Percentiles rank a stretch among this genome's conserved stretches.
Evolutionary conservation across 257 asterid genomes (phyloP).

Genomic region (Ligustrum vulgare): DNA sequence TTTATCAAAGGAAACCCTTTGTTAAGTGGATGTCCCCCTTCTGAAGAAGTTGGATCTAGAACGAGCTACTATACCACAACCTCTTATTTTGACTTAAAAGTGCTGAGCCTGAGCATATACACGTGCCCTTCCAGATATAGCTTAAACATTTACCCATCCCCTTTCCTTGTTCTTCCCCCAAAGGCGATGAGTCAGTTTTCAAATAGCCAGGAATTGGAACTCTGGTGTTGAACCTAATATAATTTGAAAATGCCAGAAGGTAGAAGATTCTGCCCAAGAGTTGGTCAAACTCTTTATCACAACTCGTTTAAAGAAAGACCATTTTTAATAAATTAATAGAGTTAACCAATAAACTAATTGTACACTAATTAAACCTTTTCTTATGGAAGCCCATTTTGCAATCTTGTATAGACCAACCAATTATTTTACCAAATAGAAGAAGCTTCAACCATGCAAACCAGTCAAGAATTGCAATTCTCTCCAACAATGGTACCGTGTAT

Average conservation of each 20-base stretch:
- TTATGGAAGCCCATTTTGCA: too few species aligned
- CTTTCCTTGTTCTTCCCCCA: background rate
- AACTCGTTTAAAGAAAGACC: background rate
- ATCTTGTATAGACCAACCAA: too few species aligned
- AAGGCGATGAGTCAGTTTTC: background rate
- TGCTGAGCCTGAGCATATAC: background rate
- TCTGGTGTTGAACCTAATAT: conserved; percentile 3
- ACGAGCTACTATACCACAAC: background rate
- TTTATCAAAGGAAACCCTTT: background rate
- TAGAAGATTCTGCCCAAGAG: background rate
- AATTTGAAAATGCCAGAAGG: background rate
- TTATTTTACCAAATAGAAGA: conserved; percentile 10
- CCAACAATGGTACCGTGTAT: conserved; percentile 15
- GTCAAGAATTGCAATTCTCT: conserved; percentile 1
- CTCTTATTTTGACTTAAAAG: background rate
- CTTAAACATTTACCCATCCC: background rate
- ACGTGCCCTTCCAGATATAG: background rate
- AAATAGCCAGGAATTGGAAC: background rate
- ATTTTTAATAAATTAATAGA: background rate
- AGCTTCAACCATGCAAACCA: conserved; percentile 14
- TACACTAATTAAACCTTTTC: background rate
- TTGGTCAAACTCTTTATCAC: background rate
- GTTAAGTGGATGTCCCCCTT: background rate
- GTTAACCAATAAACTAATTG: background rate
- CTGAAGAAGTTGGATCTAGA: background rate